Conservation (phyloP, 2,329 filamentous ascomycete species). For the Diaporthe citrichinensis region DNA sequence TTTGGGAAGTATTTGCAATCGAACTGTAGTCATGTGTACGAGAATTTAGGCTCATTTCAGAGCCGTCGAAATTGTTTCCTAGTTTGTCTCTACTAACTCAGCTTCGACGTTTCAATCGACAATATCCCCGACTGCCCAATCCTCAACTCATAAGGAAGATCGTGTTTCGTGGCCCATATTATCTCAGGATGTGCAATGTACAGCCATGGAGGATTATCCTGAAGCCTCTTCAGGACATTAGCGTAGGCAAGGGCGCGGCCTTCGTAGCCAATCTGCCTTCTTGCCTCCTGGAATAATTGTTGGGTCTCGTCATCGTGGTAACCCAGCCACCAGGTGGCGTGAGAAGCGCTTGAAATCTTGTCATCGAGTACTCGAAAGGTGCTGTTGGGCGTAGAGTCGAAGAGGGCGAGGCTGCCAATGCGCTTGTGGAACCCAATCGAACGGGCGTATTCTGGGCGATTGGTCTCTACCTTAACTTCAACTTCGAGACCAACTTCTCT, state of each 20-base stretch:
- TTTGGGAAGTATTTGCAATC: no score
- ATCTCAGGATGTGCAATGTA: conserved; percentile 1
- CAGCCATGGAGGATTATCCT: not conserved
- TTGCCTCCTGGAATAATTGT: not conserved
- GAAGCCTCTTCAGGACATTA: not conserved
- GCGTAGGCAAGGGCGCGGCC: not conserved
- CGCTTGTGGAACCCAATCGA: conserved; percentile 1
- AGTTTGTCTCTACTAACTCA: no score
- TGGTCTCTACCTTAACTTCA: not conserved
- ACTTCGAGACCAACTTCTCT: not conserved
- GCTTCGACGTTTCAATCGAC: not conserved
- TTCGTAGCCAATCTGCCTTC: not conserved
- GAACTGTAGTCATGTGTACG: no score
- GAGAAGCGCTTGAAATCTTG: not conserved
- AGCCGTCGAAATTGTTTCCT: no score
- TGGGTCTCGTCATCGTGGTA: not conserved
- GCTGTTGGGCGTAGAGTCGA: not conserved
- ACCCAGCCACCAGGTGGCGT: not conserved
- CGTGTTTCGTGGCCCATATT: not conserved
- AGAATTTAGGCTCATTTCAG: no score
- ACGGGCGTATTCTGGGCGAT: not conserved
- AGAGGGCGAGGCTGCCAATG: not conserved
- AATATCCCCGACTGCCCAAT: not conserved
- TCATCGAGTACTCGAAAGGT: not conserved
- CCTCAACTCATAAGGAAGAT: not conserved